Percentiles rank a stretch among this genome's conserved stretches.
Evolutionary conservation across 2,329 filamentous ascomycete genomes (phyloP).

Genomic region (Aspergillus latus): DNA sequence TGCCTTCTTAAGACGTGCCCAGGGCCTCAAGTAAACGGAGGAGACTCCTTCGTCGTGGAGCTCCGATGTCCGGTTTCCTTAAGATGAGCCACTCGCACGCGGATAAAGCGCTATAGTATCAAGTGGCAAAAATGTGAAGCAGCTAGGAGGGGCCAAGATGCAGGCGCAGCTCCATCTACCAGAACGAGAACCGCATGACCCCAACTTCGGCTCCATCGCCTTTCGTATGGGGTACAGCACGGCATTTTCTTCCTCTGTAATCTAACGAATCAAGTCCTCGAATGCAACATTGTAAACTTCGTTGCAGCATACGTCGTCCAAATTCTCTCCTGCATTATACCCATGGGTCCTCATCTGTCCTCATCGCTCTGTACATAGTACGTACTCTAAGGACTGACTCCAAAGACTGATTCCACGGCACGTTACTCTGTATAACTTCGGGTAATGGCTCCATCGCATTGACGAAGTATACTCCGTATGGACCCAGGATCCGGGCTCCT

Average conservation of each 20-base stretch:
- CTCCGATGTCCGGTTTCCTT: not conserved
- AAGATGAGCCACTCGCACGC: not conserved
- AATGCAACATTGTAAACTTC: not conserved
- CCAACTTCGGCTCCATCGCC: constrained; percentile 2
- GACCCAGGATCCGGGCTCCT: not conserved
- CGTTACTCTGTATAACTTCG: not conserved
- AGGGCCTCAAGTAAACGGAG: not conserved
- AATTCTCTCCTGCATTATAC: too few relatives aligned
- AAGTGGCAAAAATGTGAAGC: constrained; percentile 5
- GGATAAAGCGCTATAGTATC: not conserved
- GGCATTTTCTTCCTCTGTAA: not conserved
- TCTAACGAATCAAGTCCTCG: not conserved
- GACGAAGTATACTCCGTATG: not conserved
- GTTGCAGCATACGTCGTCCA: not conserved
- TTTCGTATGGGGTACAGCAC: not conserved
- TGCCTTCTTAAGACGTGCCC: not conserved
- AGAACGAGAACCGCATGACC: constrained; percentile 2
- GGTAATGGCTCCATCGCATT: not conserved
- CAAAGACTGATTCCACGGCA: not conserved
- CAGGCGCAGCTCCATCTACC: not conserved
- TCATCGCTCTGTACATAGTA: not conserved
- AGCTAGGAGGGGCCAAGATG: constrained; percentile 3
- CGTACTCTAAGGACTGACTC: not conserved
- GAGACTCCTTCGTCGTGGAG: not conserved
- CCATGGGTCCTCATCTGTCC: not conserved